Base-by-base conservation (phyloP, 2,329 filamentous ascomycete species). In the Monosporascus sp. region DNA sequence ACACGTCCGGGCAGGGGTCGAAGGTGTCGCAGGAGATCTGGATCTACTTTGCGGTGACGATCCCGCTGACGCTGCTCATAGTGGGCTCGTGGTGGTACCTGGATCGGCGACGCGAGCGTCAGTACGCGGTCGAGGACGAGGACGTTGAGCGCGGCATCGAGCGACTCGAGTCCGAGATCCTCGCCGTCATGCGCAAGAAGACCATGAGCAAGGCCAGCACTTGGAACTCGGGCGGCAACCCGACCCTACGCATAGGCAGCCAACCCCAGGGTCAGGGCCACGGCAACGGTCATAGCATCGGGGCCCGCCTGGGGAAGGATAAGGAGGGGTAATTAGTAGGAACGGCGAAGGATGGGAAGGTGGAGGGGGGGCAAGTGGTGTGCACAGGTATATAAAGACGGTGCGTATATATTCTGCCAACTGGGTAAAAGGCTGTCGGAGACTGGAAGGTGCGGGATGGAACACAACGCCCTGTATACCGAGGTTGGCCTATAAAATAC, bases 1-100 rank as follows among this genome's bases (percentile, higher is more conserved):
- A 58, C 22, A 54, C 44, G 36, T 50, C 56, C 64, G 70, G 66
- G 49, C 65, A 69, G 5, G 65, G 69, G 18, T 70, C 74, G 5
- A 66, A 72, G 48, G 77, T 85, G 17, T 79, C 78, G 11, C 65
- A 72, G 18, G 68, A 75, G 49, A 72, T 86, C 25, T 86, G 83
- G 82, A 76, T 86, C 50, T 86, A 85, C 70, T 86, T 85, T 58
- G 80, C 72, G 56, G 75, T 85, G 51, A 82, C 81, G 3, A 66
- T 86, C 11, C 83, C 83, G 3, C 59, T 85, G 50, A 86, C 83
- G 0, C 62, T 77, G 2, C 27, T 73, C 49, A 80, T 86, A 56
- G 78, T 86, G 24, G 68, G 70, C 3, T 63, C 71, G n/a, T 85
- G 82, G 81, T 72, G 77, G 61, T 71, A 72, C 57, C 79, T 80